A percentile compares a stretch with the other conserved stretches of the same genome.
Evolutionary conservation across 306 rosid species (phyloP).

Genomic region (Fragaria ananassa): DNA sequence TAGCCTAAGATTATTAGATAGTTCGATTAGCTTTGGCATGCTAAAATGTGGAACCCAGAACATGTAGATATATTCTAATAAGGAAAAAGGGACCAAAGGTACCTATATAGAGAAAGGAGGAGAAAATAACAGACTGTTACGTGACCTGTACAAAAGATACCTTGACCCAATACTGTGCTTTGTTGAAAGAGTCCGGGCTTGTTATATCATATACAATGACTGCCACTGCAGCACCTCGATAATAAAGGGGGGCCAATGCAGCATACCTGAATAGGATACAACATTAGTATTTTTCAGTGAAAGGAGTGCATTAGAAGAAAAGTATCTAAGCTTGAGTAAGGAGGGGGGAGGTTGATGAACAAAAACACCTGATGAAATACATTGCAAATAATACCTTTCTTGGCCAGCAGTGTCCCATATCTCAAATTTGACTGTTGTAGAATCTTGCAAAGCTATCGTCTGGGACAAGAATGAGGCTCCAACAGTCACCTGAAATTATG

Average conservation of each 20-base stretch:
- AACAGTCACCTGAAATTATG: slow-evolving; percentile 73
- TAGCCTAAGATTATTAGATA: background rate
- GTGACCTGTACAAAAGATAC: slow-evolving; percentile 38
- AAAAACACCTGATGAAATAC: background rate
- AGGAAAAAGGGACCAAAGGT: background rate
- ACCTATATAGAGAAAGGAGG: background rate
- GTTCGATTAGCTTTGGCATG: background rate
- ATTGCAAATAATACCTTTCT: slow-evolving; percentile 63
- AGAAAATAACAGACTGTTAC: background rate
- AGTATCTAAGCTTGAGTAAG: slow-evolving; percentile 10
- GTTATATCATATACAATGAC: slow-evolving; percentile 96
- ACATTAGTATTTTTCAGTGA: slow-evolving; percentile 20
- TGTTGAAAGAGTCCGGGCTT: slow-evolving; percentile 82
- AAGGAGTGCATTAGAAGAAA: background rate
- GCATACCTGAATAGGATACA: slow-evolving; percentile 66
- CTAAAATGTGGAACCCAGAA: background rate
- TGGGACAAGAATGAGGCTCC: slow-evolving; percentile 99
- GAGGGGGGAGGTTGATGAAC: slow-evolving; percentile 7
- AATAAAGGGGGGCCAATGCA: slow-evolving; percentile 93
- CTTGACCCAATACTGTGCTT: slow-evolving; percentile 99
- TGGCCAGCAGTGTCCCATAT: slow-evolving; percentile 99
- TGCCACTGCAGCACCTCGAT: slow-evolving; percentile 96
- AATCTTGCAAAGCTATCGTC: slow-evolving; percentile 97
- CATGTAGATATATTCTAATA: background rate
- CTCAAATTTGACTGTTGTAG: slow-evolving; percentile 98